These are phyloP conservation scores for Penicillium griseofulvum DNA, from an alignment of 2,329 filamentous ascomycete species.

Conservation along the genomic window DNA sequence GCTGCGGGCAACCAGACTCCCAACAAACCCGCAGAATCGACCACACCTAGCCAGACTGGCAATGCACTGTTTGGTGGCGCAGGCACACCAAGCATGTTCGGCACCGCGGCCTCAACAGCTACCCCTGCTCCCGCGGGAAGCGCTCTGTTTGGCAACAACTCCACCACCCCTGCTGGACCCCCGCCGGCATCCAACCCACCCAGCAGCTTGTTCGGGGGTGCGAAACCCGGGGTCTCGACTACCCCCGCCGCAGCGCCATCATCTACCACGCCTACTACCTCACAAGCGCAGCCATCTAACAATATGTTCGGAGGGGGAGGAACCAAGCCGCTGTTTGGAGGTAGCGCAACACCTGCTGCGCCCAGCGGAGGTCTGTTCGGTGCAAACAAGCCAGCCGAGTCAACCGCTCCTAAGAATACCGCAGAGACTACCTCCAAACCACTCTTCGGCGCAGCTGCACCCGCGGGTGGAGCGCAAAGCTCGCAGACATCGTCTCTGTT, in stretches of 20 bases:
- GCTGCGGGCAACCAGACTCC: slow-evolving; percentile 33
- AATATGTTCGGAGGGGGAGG: slow-evolving; percentile 29
- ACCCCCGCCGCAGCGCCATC: slow-evolving; percentile 20
- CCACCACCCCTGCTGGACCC: slow-evolving; percentile 52
- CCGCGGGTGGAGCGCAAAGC: slow-evolving; percentile 15
- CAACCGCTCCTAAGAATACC: slow-evolving; percentile 25
- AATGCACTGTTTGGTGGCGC: slow-evolving; percentile 36
- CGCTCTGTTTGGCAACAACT: slow-evolving; percentile 41
- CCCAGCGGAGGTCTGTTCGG: slow-evolving; percentile 30
- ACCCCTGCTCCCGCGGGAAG: slow-evolving; percentile 39
- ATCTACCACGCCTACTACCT: slow-evolving; percentile 29
- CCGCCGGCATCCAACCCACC: slow-evolving; percentile 39
- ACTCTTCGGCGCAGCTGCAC: slow-evolving; percentile 26
- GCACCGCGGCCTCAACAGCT: slow-evolving; percentile 31
- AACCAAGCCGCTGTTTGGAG: slow-evolving; percentile 31
- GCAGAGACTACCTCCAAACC: slow-evolving; percentile 29
- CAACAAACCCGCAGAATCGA: slow-evolving; percentile 36
- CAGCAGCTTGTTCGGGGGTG: slow-evolving; percentile 24
- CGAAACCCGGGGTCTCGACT: slow-evolving; percentile 25
- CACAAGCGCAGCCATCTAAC: slow-evolving; percentile 30
- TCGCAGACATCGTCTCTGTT: slow-evolving; percentile 31
- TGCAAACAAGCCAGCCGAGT: slow-evolving; percentile 31
- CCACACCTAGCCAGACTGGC: slow-evolving; percentile 31
- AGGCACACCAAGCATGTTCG: slow-evolving; percentile 32
- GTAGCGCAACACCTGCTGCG: slow-evolving; percentile 16